Evolutionary conservation across 176 grass and related monocot species (phyloP).

Genomic region (Triticum aestivum): IWGSC_CS_RefSeq_v2.1 NC_057806.1:709810017-709810516

Average conservation of each 20-base stretch:
- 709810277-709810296: background rate
- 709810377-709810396: background rate
- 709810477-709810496: background rate
- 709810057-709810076: background rate
- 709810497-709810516: background rate
- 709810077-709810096: background rate
- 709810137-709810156: background rate
- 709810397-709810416: background rate
- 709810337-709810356: background rate
- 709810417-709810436: background rate
- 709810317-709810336: too few relatives aligned
- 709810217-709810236: background rate
- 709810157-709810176: background rate
- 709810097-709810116: background rate
- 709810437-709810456: background rate
- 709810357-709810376: background rate
- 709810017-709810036: background rate
- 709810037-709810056: background rate
- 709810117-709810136: background rate
- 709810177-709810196: background rate
- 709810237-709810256: background rate
- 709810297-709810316: background rate
- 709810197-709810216: background rate
- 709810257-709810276: background rate
- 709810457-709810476: background rate